phyloP scores from a whole-genome alignment of 2,329 filamentous ascomycete species.

The Monascus ruber region DNA sequence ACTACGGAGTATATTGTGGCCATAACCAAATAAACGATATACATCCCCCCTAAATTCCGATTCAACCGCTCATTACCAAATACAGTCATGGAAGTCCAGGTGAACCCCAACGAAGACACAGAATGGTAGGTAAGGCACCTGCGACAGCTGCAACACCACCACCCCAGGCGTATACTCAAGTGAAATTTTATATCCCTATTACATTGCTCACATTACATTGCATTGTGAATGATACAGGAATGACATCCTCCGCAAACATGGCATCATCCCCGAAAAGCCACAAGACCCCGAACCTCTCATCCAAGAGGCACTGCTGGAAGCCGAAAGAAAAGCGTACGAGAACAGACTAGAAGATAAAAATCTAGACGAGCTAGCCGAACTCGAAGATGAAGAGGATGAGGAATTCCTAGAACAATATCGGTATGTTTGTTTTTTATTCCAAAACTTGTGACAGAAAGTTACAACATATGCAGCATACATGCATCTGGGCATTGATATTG shows the following conservation, averaged over 20 bases:
- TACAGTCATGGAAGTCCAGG: slow-evolving; percentile 56
- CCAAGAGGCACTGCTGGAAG: slow-evolving; percentile 83
- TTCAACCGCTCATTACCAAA: background rate
- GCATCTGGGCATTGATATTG: too few species aligned
- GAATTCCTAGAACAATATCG: slow-evolving; percentile 80
- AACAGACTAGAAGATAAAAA: slow-evolving; percentile 91
- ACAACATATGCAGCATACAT: too few species aligned
- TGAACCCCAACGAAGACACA: slow-evolving; percentile 93
- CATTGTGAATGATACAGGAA: slow-evolving; percentile 52
- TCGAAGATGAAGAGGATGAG: slow-evolving; percentile 94
- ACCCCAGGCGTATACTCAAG: background rate
- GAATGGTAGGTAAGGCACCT: slow-evolving; percentile 59
- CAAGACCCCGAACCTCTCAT: slow-evolving; percentile 93
- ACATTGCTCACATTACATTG: too few species aligned
- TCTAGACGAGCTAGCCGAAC: slow-evolving; percentile 79
- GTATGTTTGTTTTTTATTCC: slow-evolving; percentile 18
- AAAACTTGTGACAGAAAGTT: background rate
- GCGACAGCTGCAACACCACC: slow-evolving; percentile 7
- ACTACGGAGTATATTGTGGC: too few species aligned
- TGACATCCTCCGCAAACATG: slow-evolving; percentile 93
- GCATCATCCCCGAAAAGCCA: slow-evolving; percentile 93
- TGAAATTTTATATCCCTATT: too few species aligned
- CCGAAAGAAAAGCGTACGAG: slow-evolving; percentile 71
- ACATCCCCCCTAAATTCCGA: too few species aligned
- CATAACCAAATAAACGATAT: too few species aligned